Conservation (phyloP, 2,329 filamentous ascomycete genomes). For the Cytospora piceicola region DNA sequence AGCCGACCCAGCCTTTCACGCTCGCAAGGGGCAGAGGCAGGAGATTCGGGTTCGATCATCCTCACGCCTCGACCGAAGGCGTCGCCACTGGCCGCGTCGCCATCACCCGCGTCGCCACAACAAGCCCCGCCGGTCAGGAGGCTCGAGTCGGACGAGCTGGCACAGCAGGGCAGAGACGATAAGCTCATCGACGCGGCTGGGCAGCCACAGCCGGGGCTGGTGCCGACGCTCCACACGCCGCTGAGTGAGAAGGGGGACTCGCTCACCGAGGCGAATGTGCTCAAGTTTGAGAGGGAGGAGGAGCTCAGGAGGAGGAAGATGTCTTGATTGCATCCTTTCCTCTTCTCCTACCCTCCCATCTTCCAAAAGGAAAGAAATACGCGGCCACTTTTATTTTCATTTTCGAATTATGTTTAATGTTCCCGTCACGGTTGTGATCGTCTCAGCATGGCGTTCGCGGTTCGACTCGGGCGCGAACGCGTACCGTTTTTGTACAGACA, state of each 20-base stretch:
- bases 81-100: conserved; percentile 1
- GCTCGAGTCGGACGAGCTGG: conserved; percentile 34
- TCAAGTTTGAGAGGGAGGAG: conserved; percentile 33
- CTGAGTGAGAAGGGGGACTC: conserved; percentile 30
- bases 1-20: neutral
- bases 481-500: neutral
- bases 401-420: too few species aligned
- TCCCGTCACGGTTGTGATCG: neutral
- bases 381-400: too few species aligned
- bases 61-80: conserved; percentile 23
- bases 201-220: conserved; percentile 10
- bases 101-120: conserved; percentile 16
- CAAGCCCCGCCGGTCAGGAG: conserved; percentile 18
- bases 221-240: conserved; percentile 29
- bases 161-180: conserved; percentile 35
- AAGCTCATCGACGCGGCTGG: conserved; percentile 37
- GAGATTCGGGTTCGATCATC: conserved; percentile 1
- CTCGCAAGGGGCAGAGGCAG: conserved; percentile 1
- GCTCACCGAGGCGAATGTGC: conserved; percentile 37
- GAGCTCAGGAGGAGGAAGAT: conserved; percentile 17
- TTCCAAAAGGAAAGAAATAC: neutral
- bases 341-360: neutral
- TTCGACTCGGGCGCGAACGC: neutral
- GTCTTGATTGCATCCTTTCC: neutral
- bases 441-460: conserved; percentile 29